Base-by-base conservation (phyloP, 305 asterid species). In the Plantago lanceolata region DNA sequence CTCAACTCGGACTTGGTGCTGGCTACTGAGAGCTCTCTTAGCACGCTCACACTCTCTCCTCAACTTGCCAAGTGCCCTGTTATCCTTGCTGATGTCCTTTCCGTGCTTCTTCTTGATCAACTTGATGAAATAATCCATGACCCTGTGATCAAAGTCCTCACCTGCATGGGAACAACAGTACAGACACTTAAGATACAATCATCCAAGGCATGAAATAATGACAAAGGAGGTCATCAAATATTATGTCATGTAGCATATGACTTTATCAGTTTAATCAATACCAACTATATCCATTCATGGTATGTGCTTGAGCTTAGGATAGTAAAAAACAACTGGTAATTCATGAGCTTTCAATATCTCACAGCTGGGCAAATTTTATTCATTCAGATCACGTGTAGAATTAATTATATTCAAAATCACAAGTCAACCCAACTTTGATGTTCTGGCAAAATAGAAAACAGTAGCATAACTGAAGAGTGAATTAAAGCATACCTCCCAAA, bases 101-200 rank as follows among this genome's bases (percentile, higher is more conserved):
- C 83, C 83, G n/a, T 81, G 79, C 79, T 84, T 84, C 73, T 79
- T 84, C 83, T 81, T 81, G 71, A 84, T 76, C 80, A 81, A 57
- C 75, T 81, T 81, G 18, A 81, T 79, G 79, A 81, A 84, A 76
- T 81, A 84, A 12, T 84, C 85, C 87, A 81, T 81, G 72, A 84
- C 58, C 61, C 87, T 81, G 61, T 81, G 85, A 56, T 84, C 90
- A 71, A 89, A 89, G 72, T 89, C 95, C 81, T 89, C 95, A 67
- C 95, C 95, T 86, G 85, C 69, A 78, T 31, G 19, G 45, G 51
- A 69, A 52, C 24, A 19, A 61, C 47, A 29, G 35, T n/a, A 63
- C 53, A 35, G 31, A 57, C 12, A 57, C 48, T 26, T 52, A 14
- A 50, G 59, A 62, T 5, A 55, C 43, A 26, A 51, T 29, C 53